Percentiles rank a stretch among this genome's conserved stretches.
Evolutionary conservation across 306 rosid species (phyloP).

Genomic region (Styphnolobium japonicum): DNA sequence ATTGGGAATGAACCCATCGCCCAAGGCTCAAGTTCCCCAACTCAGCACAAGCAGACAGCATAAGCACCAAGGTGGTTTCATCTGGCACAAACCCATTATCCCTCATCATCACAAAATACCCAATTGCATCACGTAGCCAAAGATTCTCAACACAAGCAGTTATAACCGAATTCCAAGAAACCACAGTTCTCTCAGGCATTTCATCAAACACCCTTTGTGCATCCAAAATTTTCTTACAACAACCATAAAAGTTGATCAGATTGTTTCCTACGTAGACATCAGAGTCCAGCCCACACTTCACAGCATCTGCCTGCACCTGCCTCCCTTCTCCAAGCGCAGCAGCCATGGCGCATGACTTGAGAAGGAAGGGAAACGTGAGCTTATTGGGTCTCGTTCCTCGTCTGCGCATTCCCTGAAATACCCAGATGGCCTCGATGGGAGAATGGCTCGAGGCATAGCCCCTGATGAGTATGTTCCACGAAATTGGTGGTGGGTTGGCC

Average conservation of each 20-base stretch:
- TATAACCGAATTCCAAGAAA: conserved; percentile 80
- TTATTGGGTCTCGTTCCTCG: conserved; percentile 53
- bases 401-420: conserved; percentile 54
- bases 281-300: conserved; percentile 63
- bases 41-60: conserved; percentile 70
- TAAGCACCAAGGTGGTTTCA: conserved; percentile 76
- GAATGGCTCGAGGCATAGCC: conserved; percentile 61
- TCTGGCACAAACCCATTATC: conserved; percentile 68
- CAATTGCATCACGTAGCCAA: conserved; percentile 49
- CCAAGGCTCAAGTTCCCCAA: conserved; percentile 82
- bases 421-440: conserved; percentile 50
- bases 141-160: conserved; percentile 72
- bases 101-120: conserved; percentile 62
- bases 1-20: conserved; percentile 68
- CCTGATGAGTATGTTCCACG: conserved; percentile 78
- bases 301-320: conserved; percentile 55
- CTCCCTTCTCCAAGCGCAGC: conserved; percentile 51
- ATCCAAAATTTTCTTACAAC: conserved; percentile 54
- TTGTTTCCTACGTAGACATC: conserved; percentile 77
- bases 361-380: conserved; percentile 67
- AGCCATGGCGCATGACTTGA: conserved; percentile 61
- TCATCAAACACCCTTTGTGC: conserved; percentile 62
- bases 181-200: conserved; percentile 62
- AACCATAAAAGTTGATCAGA: conserved; percentile 62
- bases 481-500: conserved; percentile 37